Evolutionary conservation across 208 protist species (phyloP), one percentile per base, ranked within the genome.

Genomic region (Naegleria lovaniensis): DNA sequence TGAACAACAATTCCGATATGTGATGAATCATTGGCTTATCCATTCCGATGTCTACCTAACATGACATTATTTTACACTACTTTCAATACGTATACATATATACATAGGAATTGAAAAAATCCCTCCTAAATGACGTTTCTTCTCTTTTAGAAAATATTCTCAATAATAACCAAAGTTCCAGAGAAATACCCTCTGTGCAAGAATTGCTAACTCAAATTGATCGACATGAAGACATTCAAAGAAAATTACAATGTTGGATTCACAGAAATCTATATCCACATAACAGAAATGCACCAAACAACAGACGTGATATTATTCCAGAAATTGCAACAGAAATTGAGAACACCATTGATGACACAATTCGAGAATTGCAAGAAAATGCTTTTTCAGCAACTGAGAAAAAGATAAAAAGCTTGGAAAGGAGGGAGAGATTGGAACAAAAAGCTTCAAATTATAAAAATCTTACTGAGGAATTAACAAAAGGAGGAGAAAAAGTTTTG

Each of bases 41-140:
- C n/a, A n/a, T n/a, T n/a, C n/a, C n/a, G n/a, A n/a, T n/a, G n/a
- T n/a, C n/a, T n/a, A n/a, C n/a, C n/a, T n/a, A n/a, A n/a, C n/a
- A n/a, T n/a, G n/a, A n/a, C n/a, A n/a, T n/a, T n/a, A n/a, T n/a
- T n/a, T n/a, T n/a, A n/a, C n/a, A n/a, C n/a, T n/a, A n/a, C 90
- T 85, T 97, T 39, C 96, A 98, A 13, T 90, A 52, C 15, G 75
- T n/a, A n/a, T n/a, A n/a, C n/a, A n/a, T n/a, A n/a, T n/a, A n/a
- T 19, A 19, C 9, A 58, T 67, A 67, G 55, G 55, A 19, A 29
- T 29, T 67, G 11, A 29, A 29, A 29, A 0, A 67, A 67, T 2
- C 2, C 55, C 11, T 67, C 11, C 13, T 29, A 67, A 67, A 67
- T 22, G 55, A 67, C 19, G 55, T 67, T 67, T 29, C 55, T 13